These are phyloP conservation scores for Wickerhamomyces subpelliculosus DNA, from an alignment of 805 yeast species.

Conservation along the genomic window DNA sequence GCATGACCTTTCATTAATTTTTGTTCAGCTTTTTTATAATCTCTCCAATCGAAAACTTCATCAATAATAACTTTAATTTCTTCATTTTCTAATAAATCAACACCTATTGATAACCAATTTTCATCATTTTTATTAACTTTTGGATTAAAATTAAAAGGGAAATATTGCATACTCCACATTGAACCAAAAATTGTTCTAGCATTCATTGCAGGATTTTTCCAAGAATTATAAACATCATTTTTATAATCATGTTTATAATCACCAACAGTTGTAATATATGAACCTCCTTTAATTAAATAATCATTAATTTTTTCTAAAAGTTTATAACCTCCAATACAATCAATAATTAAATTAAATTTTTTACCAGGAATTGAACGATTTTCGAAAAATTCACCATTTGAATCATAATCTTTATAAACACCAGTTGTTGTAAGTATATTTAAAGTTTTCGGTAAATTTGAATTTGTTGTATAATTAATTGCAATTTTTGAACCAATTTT, in stretches of 20 bases:
- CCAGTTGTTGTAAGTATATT: constrained; percentile 19
- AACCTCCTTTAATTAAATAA: constrained; percentile 40
- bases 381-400: constrained; percentile 19
- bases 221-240: constrained; percentile 27
- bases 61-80: constrained; percentile 47
- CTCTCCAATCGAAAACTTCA: constrained; percentile 47
- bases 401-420: constrained; percentile 25
- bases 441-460: constrained; percentile 16
- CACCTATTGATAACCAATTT: constrained; percentile 36
- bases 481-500: constrained; percentile 45
- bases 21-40: constrained; percentile 47
- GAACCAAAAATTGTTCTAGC: constrained; percentile 29
- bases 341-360: constrained; percentile 59
- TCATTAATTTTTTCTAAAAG: constrained; percentile 32
- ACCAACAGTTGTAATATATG: constrained; percentile 58
- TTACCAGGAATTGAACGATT: constrained; percentile 10
- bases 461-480: constrained; percentile 39
- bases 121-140: constrained; percentile 22
- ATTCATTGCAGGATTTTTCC: constrained; percentile 28
- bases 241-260: constrained; percentile 40
- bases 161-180: constrained; percentile 30
- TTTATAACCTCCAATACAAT: constrained; percentile 62
- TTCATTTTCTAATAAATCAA: constrained; percentile 39
- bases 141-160: constrained; percentile 28
- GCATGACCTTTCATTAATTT: constrained; percentile 44